Percentiles rank a stretch among this genome's conserved stretches.
Evolutionary conservation across 345 rosid species (phyloP).

Genomic region (Clarkia xantiana): DNA sequence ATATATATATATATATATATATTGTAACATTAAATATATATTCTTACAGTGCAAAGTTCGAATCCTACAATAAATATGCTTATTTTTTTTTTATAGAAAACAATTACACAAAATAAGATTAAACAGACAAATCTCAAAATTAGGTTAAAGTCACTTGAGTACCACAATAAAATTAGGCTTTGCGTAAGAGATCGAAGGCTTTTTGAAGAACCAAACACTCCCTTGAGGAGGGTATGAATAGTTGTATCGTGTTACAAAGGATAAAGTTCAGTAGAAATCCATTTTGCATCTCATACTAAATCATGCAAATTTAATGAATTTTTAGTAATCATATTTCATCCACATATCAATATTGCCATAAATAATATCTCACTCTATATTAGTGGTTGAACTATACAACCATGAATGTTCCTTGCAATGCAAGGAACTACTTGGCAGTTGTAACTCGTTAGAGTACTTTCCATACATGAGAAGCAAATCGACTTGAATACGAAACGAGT

Average conservation of each 20-base stretch:
- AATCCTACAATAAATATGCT: conserved; percentile 43
- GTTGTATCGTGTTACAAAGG: conserved; percentile 93
- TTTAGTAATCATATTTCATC: neutral
- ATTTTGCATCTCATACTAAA: conserved; percentile 97
- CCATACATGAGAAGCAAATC: conserved; percentile 91
- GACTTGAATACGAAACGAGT: conserved; percentile 91
- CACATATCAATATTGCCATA: conserved; percentile 3
- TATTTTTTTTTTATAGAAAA: too few species aligned
- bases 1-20: too few species aligned
- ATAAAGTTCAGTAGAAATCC: conserved; percentile 96
- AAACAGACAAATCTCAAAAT: neutral
- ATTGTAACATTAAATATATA: too few species aligned
- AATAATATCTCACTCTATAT: neutral
- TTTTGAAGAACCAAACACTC: conserved; percentile 61
- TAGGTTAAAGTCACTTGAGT: conserved; percentile 66
- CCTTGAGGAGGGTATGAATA: conserved; percentile 74
- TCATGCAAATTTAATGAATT: conserved; percentile 23
- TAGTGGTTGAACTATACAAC: too few species aligned
- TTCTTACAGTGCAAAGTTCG: conserved; percentile 93
- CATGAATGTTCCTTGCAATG: too few species aligned
- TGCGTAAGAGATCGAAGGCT: conserved; percentile 83
- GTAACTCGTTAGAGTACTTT: too few species aligned
- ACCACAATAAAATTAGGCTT: conserved; percentile 89
- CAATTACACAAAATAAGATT: too few species aligned
- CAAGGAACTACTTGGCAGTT: too few species aligned